phyloP scores from a whole-genome alignment of 352 stramenopile genomes.

The Globisporangium iwayamae region DNA sequence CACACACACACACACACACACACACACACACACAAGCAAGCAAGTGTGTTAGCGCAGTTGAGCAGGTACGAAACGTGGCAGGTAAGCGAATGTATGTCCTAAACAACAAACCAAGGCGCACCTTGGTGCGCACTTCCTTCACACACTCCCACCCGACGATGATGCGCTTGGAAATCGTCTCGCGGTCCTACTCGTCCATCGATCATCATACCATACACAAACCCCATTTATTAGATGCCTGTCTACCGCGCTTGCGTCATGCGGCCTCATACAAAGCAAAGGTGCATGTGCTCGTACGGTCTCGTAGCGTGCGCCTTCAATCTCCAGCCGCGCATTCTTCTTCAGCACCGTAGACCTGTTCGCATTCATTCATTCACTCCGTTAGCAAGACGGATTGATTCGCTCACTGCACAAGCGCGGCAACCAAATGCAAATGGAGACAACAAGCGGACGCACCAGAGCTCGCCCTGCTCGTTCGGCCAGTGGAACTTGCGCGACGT shows the following conservation, averaged over 20 bases:
- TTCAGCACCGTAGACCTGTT: constrained; percentile 53
- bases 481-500: constrained; percentile 72
- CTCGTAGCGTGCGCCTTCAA: constrained; percentile 75
- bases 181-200: constrained; percentile 37
- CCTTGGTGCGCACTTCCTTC: constrained; percentile 74
- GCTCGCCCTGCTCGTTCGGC: constrained; percentile 65
- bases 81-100: too few relatives aligned
- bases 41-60: too few relatives aligned
- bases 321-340: constrained; percentile 76
- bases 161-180: constrained; percentile 76
- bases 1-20: too few relatives aligned
- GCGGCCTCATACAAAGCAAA: too few relatives aligned
- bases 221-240: too few relatives aligned
- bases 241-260: too few relatives aligned
- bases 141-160: constrained; percentile 77
- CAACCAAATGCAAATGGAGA: background rate
- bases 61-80: too few relatives aligned
- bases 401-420: background rate
- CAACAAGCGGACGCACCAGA: constrained; percentile 38
- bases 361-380: background rate
- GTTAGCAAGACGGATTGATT: background rate
- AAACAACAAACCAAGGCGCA: constrained; percentile 10
- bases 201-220: background rate
- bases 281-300: constrained; percentile 26
- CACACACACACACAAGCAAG: constrained; percentile 4